A percentile compares a stretch with the other conserved stretches of the same genome.
phyloP scores from a whole-genome alignment of 164 flowering plant genomes.

The Warburgia ugandensis region DNA sequence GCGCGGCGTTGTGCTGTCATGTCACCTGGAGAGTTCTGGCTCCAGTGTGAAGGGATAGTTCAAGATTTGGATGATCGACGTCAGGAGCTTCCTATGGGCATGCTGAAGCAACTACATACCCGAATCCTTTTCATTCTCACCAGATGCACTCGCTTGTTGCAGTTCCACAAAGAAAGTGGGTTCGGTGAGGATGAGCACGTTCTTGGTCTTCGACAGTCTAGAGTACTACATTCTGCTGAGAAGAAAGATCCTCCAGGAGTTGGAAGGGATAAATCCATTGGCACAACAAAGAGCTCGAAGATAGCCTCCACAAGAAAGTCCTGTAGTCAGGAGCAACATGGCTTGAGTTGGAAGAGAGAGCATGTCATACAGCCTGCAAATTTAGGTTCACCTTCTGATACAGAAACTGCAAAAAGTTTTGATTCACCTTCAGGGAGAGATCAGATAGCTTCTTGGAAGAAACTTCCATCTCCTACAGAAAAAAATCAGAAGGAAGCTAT shows the following conservation, averaged over 20 bases:
- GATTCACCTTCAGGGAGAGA: constrained; percentile 54
- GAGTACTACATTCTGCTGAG: constrained; percentile 53
- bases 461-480: constrained; percentile 64
- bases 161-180: constrained; percentile 96
- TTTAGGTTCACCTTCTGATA: constrained; percentile 22
- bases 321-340: constrained; percentile 88
- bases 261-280: constrained; percentile 33
- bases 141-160: constrained; percentile 91
- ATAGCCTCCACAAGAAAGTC: constrained; percentile 22
- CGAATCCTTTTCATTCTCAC: constrained; percentile 99
- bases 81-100: constrained; percentile 91
- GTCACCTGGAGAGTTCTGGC: constrained; percentile 96
- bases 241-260: constrained; percentile 40
- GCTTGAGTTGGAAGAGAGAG: constrained; percentile 48
- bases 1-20: constrained; percentile 94
- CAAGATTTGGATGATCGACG: constrained; percentile 97
- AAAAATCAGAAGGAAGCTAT: constrained; percentile 46
- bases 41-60: constrained; percentile 98
- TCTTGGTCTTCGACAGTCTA: constrained; percentile 62
- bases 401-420: constrained; percentile 32
- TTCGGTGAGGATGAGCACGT: constrained; percentile 75
- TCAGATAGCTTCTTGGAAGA: constrained; percentile 86
- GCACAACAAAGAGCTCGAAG: constrained; percentile 33
- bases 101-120: constrained; percentile 89
- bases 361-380: constrained; percentile 16